These are phyloP conservation scores for Rhodotorula babjevae DNA, from an alignment of 768 basidiomycete species.

Conservation along the genomic window DNA sequence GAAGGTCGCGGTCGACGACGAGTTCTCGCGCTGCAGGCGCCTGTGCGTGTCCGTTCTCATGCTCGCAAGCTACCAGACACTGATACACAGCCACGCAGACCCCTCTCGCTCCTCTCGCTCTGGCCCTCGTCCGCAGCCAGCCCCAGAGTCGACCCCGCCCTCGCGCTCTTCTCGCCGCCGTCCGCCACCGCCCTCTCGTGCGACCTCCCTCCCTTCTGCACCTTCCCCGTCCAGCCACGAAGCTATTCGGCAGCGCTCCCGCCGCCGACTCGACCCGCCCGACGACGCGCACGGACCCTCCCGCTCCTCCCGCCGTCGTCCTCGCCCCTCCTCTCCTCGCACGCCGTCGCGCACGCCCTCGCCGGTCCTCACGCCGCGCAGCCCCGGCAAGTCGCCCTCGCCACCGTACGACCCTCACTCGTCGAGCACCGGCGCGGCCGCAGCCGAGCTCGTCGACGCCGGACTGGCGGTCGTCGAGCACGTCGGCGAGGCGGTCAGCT, in stretches of 20 bases:
- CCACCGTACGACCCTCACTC: neutral
- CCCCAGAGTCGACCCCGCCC: neutral
- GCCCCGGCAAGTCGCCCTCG: neutral
- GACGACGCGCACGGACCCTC: neutral
- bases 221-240: neutral
- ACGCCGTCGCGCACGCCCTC: neutral
- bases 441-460: neutral
- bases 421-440: neutral
- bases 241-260: too few relatives aligned
- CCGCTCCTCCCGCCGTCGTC: conserved; percentile 1
- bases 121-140: neutral
- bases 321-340: neutral
- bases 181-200: neutral
- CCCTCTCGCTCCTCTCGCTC: neutral
- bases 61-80: too few relatives aligned
- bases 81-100: neutral
- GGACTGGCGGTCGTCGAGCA: neutral
- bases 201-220: neutral
- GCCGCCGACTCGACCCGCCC: neutral
- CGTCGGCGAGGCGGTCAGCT: conserved; percentile 1
- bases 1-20: neutral
- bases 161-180: neutral
- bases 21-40: neutral
- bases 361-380: neutral
- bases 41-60: too few relatives aligned